Conservation (phyloP, 2,329 filamentous ascomycete species). For the Pseudocercospora fijiensis region DNA sequence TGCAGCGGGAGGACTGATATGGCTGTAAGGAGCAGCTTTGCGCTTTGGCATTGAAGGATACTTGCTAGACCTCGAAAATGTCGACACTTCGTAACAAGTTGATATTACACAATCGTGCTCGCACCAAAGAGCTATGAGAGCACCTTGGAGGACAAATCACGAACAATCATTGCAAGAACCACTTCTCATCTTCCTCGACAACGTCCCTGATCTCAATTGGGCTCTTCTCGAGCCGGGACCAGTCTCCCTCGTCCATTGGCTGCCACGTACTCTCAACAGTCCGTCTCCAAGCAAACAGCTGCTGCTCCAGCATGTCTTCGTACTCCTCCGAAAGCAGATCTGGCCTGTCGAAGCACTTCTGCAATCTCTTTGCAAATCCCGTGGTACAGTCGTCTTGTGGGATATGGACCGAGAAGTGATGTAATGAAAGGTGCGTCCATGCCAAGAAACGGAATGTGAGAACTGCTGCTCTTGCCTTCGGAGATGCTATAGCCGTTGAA, state of each 20-base stretch:
- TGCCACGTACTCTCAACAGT: neutral
- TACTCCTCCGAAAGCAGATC: neutral
- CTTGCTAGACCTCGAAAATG: too few species aligned
- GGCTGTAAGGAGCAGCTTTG: too few species aligned
- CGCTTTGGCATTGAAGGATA: too few species aligned
- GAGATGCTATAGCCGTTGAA: neutral
- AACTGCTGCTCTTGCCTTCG: neutral
- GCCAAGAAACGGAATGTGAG: neutral
- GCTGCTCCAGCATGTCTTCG: slow-evolving; percentile 8
- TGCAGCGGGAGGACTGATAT: too few species aligned
- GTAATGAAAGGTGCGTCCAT: neutral
- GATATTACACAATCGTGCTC: too few species aligned
- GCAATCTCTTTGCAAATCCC: neutral
- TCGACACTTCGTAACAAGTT: too few species aligned
- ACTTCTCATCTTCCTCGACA: neutral
- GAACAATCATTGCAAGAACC: too few species aligned
- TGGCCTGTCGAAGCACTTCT: neutral
- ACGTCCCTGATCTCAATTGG: neutral
- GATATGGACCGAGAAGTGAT: too few species aligned
- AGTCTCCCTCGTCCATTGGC: neutral
- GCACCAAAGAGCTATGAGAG: too few species aligned
- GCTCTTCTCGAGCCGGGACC: neutral
- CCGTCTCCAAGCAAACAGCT: neutral
- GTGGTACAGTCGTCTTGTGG: neutral
- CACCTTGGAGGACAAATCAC: too few species aligned